phyloP scores from a whole-genome alignment of 2,329 filamentous ascomycete genomes.

The Nakataea oryzae region DNA sequence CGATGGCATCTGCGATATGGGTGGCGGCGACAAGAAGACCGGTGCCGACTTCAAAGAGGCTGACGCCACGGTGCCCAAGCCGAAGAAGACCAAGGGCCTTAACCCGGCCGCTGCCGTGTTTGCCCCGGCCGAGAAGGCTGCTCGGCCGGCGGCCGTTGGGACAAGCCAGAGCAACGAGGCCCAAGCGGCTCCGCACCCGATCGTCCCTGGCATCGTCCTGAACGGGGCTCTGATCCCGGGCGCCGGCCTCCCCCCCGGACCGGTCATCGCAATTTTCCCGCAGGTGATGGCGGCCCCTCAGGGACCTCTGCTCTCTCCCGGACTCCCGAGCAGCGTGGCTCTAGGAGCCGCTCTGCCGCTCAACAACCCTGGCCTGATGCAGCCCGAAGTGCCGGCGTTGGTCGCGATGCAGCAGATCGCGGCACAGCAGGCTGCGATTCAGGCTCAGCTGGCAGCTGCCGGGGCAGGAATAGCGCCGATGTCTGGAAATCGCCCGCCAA shows the following conservation, averaged over 20 bases:
- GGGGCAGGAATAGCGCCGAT: background rate
- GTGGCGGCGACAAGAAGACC: background rate
- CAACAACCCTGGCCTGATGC: background rate
- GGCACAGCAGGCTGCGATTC: background rate
- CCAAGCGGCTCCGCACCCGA: background rate
- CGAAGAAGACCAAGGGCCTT: background rate
- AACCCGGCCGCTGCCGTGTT: constrained; percentile 1
- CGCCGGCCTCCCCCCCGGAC: background rate
- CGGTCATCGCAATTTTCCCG: background rate
- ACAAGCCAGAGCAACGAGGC: background rate
- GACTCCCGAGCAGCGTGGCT: too few species aligned
- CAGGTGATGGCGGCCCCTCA: background rate
- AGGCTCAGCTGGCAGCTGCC: background rate
- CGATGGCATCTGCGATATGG: background rate
- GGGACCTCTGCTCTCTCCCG: background rate
- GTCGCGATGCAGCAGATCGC: background rate
- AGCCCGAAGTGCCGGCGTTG: background rate
- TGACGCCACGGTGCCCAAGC: background rate
- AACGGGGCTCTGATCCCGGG: background rate
- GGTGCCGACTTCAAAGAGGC: background rate
- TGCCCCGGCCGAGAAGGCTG: background rate
- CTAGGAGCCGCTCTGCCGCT: background rate
- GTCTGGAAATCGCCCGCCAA: too few species aligned
- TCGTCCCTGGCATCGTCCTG: background rate
- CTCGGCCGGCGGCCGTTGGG: background rate